Evolutionary conservation across 1,284 basidiomycete genomes (phyloP).

Genomic region (Sporisorium graminicola): DNA sequence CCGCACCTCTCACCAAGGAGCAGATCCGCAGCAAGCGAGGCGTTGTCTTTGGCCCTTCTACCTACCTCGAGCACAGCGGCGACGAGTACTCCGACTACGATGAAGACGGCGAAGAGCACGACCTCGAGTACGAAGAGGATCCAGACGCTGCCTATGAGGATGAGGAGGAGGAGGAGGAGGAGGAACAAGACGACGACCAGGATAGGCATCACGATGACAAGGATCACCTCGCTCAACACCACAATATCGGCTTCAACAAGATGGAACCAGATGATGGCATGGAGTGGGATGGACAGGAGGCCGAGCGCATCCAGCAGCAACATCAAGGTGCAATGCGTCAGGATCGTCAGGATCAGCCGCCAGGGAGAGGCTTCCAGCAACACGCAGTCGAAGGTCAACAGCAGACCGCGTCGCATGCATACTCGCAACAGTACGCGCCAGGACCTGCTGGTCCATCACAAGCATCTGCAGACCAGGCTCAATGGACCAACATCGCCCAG

Average conservation of each 20-base stretch:
- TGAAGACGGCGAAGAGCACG: constrained; percentile 57
- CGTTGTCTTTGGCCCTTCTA: constrained; percentile 64
- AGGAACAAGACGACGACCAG: constrained; percentile 14
- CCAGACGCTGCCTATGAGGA: constrained; percentile 53
- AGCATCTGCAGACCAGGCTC: constrained; percentile 12
- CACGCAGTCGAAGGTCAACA: constrained; percentile 25
- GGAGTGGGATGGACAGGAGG: constrained; percentile 72
- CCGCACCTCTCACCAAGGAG: constrained; percentile 44
- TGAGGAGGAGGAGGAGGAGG: constrained; percentile 22
- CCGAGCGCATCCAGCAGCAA: constrained; percentile 66
- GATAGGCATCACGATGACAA: not conserved
- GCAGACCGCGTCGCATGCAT: constrained; percentile 25
- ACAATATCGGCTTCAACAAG: constrained; percentile 46
- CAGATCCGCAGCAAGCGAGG: constrained; percentile 57
- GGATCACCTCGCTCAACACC: constrained; percentile 10
- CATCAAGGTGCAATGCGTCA: constrained; percentile 35
- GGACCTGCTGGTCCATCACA: constrained; percentile 20
- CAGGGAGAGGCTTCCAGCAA: constrained; percentile 33
- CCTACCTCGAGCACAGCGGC: constrained; percentile 67
- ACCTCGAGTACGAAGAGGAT: constrained; percentile 57
- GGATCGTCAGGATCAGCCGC: constrained; percentile 29
- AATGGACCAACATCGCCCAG: constrained; percentile 9
- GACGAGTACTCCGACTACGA: constrained; percentile 64
- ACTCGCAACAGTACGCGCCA: constrained; percentile 21
- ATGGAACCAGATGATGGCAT: constrained; percentile 73